A percentile compares a stretch with the other conserved stretches of the same genome.
phyloP scores from a whole-genome alignment of 148 eudicot genomes.

The Chenopodium formosanum region DNA sequence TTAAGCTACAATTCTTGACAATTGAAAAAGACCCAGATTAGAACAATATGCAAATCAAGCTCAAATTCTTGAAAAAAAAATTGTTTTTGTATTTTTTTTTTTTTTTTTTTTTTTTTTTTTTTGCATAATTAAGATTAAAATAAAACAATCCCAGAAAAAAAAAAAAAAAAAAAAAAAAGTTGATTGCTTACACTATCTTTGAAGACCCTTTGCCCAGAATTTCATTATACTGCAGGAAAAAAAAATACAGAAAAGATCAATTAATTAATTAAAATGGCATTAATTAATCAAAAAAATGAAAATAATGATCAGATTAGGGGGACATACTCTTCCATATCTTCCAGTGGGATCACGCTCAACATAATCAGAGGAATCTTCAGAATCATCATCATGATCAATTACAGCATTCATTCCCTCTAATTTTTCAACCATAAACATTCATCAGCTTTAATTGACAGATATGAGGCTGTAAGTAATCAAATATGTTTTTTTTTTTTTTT shows the following conservation, averaged over 20 bases:
- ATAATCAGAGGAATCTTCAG: constrained; percentile 52
- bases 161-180: background rate
- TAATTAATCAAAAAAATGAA: background rate
- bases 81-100: too few relatives aligned
- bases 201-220: constrained; percentile 88
- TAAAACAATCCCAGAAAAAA: background rate
- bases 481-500: too few relatives aligned
- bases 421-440: background rate
- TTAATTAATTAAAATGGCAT: background rate
- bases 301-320: background rate
- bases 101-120: too few relatives aligned
- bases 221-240: constrained; percentile 58
- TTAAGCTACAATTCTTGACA: background rate
- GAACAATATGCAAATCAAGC: background rate
- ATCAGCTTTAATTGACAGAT: too few relatives aligned
- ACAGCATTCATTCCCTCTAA: constrained; percentile 44
- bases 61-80: background rate
- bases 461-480: too few relatives aligned
- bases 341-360: constrained; percentile 92
- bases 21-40: background rate
- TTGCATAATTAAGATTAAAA: too few relatives aligned
- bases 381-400: constrained; percentile 36
- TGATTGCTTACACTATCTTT: constrained; percentile 67
- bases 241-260: background rate
- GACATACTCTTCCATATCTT: constrained; percentile 78